Conservation (phyloP, 306 rosid genomes). For the Trifolium pratense region DNA sequence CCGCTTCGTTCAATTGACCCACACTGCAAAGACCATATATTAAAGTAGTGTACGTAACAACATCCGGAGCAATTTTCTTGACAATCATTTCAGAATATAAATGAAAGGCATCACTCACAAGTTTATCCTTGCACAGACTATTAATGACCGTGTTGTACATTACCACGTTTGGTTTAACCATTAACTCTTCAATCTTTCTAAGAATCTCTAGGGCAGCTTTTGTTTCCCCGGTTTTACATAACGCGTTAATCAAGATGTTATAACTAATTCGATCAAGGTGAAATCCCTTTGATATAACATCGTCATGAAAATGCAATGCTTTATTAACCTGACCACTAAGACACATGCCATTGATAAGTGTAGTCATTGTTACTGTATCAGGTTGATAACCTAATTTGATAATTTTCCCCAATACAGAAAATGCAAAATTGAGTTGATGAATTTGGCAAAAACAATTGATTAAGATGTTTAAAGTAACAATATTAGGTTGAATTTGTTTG, state of each 20-base stretch:
- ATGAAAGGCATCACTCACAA: background rate
- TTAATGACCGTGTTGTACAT: background rate
- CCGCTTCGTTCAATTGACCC: background rate
- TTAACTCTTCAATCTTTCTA: background rate
- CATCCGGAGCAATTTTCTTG: background rate
- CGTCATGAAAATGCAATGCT: background rate
- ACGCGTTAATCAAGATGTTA: background rate
- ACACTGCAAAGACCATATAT: background rate
- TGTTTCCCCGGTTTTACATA: background rate
- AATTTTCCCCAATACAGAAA: constrained; percentile 1
- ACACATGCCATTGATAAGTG: constrained; percentile 25
- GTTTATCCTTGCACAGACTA: background rate
- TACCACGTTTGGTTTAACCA: background rate
- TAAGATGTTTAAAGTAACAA: background rate
- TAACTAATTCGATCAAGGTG: background rate
- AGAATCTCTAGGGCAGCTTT: background rate
- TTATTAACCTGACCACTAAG: background rate
- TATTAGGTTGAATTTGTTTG: background rate
- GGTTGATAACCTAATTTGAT: constrained; percentile 15
- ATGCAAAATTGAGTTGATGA: background rate
- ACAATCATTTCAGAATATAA: constrained; percentile 22
- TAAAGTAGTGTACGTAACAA: background rate
- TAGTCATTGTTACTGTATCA: background rate
- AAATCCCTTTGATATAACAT: background rate
- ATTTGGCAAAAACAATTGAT: constrained; percentile 1